Evolutionary conservation across 768 basidiomycete genomes (phyloP), one percentile per base, ranked within the genome.

Genomic region (Rhizopogon roseolus): DNA sequence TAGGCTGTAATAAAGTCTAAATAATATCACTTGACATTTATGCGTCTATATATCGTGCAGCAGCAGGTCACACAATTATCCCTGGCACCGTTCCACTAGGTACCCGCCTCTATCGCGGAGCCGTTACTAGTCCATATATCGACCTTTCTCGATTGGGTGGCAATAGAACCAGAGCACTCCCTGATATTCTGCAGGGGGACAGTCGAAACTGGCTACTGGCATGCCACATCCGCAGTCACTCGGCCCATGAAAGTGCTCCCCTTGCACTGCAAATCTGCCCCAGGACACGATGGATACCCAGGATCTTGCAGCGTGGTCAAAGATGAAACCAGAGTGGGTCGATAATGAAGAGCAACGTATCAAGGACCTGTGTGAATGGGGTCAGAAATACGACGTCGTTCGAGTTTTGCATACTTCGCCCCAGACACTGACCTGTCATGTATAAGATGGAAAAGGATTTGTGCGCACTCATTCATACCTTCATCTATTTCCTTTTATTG

Each of bases 401-500:
- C 3, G 19, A n/a, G n/a, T n/a, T n/a, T n/a, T n/a, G n/a, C n/a
- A n/a, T n/a, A n/a, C n/a, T n/a, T n/a, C n/a, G n/a, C n/a, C n/a
- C n/a, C n/a, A n/a, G n/a, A 34, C 34, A 13, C 19, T 34, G 17
- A 46, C 19, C 9, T 46, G 11, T 34, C 13, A 17, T 6, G 4
- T 25, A n/a, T 37, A 78, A 74, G 56, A 78, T 78, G 77, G 73
- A 78, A 66, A 72, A 73, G 69, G 69, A 76, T 57, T 78, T 80
- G 76, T 79, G 56, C 60, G 76, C 63, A 22, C 3, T 7, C 27
- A 34, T n/a, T 53, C 4, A 2, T 7, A 11, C 22, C 1, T 8
- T 4, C 5, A 49, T 17, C 8, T 2, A 3, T 17, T 4, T 14
- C n/a, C n/a, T n/a, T 6, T 5, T 28, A 7, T 5, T 54, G 11